Percentiles rank a stretch among this genome's conserved stretches.
phyloP scores from a whole-genome alignment of 2,329 filamentous ascomycete genomes.

The Microsporum canis region DNA sequence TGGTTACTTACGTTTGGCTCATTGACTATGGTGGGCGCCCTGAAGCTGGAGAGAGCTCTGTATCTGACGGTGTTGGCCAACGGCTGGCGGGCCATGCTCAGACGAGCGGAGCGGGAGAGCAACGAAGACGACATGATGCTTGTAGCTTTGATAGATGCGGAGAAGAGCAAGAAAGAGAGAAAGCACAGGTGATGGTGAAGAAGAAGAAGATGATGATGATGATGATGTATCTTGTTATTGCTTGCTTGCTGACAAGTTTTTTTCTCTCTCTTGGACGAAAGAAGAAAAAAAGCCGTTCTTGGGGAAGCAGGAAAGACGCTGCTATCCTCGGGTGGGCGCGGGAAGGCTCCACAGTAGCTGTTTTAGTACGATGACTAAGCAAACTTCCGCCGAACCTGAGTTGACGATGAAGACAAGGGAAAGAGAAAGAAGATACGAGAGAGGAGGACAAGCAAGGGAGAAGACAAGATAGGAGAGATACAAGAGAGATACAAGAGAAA shows the following conservation, averaged over 20 bases:
- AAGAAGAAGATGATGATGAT: no score
- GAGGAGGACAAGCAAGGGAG: background rate
- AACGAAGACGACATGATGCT: background rate
- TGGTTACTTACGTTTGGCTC: slow-evolving; percentile 8
- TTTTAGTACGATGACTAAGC: background rate
- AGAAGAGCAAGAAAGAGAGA: no score
- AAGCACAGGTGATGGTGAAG: no score
- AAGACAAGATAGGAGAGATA: background rate
- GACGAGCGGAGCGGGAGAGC: background rate
- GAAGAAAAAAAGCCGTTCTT: background rate
- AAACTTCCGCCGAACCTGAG: background rate
- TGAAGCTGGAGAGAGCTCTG: slow-evolving; percentile 8
- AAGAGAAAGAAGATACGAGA: no score
- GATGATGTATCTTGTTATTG: background rate
- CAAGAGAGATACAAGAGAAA: background rate
- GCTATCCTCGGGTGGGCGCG: slow-evolving; percentile 5
- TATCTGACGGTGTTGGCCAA: background rate
- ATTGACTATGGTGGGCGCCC: slow-evolving; percentile 8
- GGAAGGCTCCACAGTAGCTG: background rate
- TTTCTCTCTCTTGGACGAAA: background rate
- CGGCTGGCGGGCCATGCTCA: background rate
- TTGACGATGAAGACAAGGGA: background rate
- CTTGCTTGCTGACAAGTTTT: background rate
- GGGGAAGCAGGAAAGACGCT: background rate
- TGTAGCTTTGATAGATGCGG: background rate